Evolutionary conservation across 2,329 filamentous ascomycete species (phyloP).

Genomic region (Diaporthe ampelina): DNA sequence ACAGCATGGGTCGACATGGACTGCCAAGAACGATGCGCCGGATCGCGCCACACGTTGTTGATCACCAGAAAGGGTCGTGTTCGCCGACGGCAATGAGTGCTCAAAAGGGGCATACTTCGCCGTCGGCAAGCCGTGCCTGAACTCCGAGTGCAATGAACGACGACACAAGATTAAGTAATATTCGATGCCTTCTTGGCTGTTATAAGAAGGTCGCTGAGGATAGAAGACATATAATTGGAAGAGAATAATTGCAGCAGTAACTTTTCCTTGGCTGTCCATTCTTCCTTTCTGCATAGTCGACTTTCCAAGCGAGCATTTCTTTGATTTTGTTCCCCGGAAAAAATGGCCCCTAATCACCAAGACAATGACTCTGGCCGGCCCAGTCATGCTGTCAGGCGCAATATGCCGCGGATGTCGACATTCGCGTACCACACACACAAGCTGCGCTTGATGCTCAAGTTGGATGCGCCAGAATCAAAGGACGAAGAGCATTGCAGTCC

Average conservation of each 20-base stretch:
- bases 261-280: neutral
- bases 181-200: constrained; percentile 18
- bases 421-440: constrained; percentile 17
- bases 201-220: neutral
- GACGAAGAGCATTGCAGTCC: neutral
- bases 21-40: constrained; percentile 16
- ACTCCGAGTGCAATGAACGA: neutral
- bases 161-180: constrained; percentile 11
- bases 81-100: constrained; percentile 17
- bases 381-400: neutral
- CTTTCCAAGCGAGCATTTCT: neutral
- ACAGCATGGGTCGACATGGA: neutral
- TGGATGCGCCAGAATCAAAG: neutral
- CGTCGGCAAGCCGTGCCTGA: constrained; percentile 8
- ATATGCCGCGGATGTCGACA: constrained; percentile 18
- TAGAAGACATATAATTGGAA: neutral
- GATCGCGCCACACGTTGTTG: neutral
- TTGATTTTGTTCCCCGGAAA: neutral
- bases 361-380: neutral
- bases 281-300: neutral
- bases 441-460: constrained; percentile 25
- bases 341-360: constrained; percentile 3
- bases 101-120: neutral
- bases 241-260: neutral
- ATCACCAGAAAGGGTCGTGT: neutral